Conservation (phyloP, 306 rosid genomes). For the Quercus cerris region DNA sequence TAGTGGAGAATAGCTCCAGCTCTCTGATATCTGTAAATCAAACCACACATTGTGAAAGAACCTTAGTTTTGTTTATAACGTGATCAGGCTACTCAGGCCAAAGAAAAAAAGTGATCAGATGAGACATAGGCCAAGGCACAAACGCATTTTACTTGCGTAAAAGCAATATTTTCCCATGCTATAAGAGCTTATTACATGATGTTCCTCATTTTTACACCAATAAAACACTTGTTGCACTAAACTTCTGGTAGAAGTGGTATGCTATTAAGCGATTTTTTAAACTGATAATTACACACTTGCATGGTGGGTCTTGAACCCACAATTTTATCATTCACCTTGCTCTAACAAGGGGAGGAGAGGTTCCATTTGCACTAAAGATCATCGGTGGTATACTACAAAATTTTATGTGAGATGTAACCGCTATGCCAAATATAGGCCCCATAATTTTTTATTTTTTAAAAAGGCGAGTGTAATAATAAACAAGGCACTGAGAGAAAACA, state of each 20-base stretch:
- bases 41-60: constrained; percentile 3
- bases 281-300: no score
- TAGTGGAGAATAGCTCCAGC: constrained; percentile 85
- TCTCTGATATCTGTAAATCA: constrained; percentile 50
- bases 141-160: neutral
- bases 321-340: no score
- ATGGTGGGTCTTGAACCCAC: no score
- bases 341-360: no score
- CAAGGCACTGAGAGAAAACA: neutral
- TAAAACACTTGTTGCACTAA: neutral
- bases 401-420: no score
- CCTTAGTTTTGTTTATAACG: neutral
- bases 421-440: no score
- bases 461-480: no score
- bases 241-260: neutral
- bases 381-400: no score
- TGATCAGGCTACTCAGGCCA: neutral
- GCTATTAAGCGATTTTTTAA: no score
- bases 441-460: no score
- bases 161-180: neutral
- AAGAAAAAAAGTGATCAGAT: neutral
- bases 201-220: neutral
- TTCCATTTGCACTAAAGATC: no score
- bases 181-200: neutral
- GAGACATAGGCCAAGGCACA: neutral